phyloP scores from a whole-genome alignment of 768 basidiomycete genomes.

The Kwoniella pini region DNA sequence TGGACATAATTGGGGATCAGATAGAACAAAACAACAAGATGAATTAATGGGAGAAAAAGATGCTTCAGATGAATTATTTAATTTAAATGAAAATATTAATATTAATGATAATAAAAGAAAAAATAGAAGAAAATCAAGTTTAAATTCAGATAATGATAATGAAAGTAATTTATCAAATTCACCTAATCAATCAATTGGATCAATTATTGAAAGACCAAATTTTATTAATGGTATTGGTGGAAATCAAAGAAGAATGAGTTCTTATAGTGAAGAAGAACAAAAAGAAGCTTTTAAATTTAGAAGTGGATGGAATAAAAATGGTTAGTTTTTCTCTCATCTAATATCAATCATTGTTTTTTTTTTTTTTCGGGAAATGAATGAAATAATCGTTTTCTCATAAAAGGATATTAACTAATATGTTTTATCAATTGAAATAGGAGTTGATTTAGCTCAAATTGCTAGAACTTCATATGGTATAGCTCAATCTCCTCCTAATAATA shows the following conservation, averaged over 20 bases:
- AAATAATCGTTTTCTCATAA: background rate
- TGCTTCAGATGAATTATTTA: slow-evolving; percentile 8
- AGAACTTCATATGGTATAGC: slow-evolving; percentile 70
- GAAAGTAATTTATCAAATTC: slow-evolving; percentile 10
- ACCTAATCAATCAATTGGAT: slow-evolving; percentile 20
- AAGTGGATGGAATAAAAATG: slow-evolving; percentile 64
- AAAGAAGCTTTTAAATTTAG: slow-evolving; percentile 71
- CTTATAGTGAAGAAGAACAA: slow-evolving; percentile 66
- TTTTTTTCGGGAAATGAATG: too few species aligned
- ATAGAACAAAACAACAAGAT: slow-evolving; percentile 65
- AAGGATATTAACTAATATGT: background rate
- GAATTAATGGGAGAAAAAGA: slow-evolving; percentile 57
- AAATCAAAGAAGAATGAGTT: slow-evolving; percentile 52
- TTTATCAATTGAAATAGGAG: slow-evolving; percentile 19
- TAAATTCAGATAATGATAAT: slow-evolving; percentile 4
- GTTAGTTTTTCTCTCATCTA: slow-evolving; percentile 32
- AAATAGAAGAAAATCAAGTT: slow-evolving; percentile 6
- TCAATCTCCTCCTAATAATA: slow-evolving; percentile 59
- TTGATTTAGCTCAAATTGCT: slow-evolving; percentile 77
- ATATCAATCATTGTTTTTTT: too few species aligned
- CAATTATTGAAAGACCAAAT: slow-evolving; percentile 20
- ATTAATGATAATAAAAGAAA: too few species aligned
- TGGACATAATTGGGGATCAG: slow-evolving; percentile 79
- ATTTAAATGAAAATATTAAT: too few species aligned
- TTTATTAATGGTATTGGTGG: slow-evolving; percentile 5